Conservation (phyloP, 768 basidiomycete genomes). For the Lyophyllum semitale region DNA sequence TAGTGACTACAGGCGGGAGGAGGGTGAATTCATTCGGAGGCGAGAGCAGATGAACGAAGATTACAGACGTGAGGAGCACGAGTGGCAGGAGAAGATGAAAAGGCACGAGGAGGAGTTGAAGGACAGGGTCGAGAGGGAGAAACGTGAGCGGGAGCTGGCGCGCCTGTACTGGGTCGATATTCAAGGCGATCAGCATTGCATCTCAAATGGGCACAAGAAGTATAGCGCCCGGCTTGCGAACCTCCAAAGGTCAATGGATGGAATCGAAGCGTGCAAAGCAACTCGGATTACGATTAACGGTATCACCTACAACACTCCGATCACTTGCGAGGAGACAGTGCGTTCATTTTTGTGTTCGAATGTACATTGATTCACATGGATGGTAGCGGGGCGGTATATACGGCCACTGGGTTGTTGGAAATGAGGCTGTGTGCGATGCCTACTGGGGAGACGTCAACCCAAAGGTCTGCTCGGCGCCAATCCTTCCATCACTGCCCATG, state of each 20-base stretch:
- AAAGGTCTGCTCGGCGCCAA: conserved; percentile 1
- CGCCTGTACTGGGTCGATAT: conserved; percentile 19
- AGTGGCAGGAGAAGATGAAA: background rate
- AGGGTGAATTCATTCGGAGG: no score
- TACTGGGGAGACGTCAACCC: conserved; percentile 12
- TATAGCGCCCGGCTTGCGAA: conserved; percentile 18
- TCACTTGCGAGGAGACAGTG: conserved; percentile 16
- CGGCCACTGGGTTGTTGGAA: conserved; percentile 10
- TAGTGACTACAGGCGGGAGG: background rate
- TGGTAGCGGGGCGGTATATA: background rate
- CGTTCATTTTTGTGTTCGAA: background rate
- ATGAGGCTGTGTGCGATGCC: conserved; percentile 6
- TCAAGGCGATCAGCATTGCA: conserved; percentile 9
- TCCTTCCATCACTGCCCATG: background rate
- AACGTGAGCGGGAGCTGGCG: conserved; percentile 10
- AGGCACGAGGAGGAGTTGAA: background rate
- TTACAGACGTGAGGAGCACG: background rate
- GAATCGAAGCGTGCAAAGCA: conserved; percentile 18
- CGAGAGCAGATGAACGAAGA: background rate
- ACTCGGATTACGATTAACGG: conserved; percentile 18
- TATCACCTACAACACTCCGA: conserved; percentile 12
- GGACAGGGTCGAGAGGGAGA: conserved; percentile 4
- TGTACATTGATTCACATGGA: background rate
- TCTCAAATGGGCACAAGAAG: conserved; percentile 3
- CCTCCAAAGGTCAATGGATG: conserved; percentile 11